Evolutionary conservation across 345 rosid genomes (phyloP).

Genomic region (Salix dunnii): DNA sequence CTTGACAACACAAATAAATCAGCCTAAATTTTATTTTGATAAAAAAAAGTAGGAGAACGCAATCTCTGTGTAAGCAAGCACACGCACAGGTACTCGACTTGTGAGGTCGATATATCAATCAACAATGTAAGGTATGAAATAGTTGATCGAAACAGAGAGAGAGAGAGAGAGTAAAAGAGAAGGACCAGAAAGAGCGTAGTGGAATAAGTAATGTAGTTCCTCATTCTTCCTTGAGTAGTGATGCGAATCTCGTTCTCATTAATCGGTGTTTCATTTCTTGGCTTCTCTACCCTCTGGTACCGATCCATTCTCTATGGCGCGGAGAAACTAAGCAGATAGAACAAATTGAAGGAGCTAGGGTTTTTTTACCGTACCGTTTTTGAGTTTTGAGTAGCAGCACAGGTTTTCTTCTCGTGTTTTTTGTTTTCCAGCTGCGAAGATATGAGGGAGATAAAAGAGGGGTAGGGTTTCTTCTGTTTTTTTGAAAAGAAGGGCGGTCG

Average conservation of each 20-base stretch:
- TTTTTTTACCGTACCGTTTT: not conserved
- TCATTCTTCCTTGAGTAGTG: conserved; percentile 40
- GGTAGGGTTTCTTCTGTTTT: not conserved
- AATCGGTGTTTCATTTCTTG: conserved; percentile 21
- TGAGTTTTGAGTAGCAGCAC: not conserved
- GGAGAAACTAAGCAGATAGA: not conserved
- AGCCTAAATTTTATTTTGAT: not conserved
- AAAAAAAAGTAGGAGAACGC: not conserved
- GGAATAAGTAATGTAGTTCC: conserved; percentile 38
- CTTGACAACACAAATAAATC: not conserved
- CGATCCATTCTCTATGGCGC: conserved; percentile 18
- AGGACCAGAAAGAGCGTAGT: conserved; percentile 34
- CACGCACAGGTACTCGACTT: not conserved
- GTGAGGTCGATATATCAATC: not conserved
- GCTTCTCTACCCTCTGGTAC: conserved; percentile 41
- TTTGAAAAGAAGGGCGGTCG: not conserved
- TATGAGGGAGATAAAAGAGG: not conserved
- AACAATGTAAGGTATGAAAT: not conserved
- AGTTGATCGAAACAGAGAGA: not conserved
- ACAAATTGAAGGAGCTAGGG: not conserved
- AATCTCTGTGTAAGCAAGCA: not conserved
- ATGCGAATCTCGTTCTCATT: conserved; percentile 42
- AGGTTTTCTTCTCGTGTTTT: not conserved
- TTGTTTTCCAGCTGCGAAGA: not conserved
- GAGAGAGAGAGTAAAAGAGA: too few relatives aligned